Base-by-base conservation (phyloP, 495 filamentous ascomycete species). In the Aspergillus taichungensis region DNA sequence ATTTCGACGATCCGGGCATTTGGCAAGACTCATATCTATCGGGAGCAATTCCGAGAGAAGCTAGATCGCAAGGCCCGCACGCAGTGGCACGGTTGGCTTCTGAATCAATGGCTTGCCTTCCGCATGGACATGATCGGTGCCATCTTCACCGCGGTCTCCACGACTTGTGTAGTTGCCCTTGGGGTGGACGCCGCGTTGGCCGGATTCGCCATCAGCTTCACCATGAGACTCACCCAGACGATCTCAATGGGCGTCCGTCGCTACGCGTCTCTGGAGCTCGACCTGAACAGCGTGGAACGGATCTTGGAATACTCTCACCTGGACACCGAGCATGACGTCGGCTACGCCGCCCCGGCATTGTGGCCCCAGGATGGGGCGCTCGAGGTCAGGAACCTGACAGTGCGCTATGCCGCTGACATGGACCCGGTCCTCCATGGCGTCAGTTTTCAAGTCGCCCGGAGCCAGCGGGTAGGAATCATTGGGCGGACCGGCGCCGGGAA, bases 221-320 rank as follows among this genome's bases (percentile, higher is more conserved):
- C 48, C 27, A 46, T 51, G 5, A 18, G 31, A 11, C 29, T 31
- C 28, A 62, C 69, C 8, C 41, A 24, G 18, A 24, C 69, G n/a
- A 54, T 64, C 13, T 69, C 50, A 0, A 47, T 45, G 8, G 48
- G 64, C 6, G 50, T 73, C 8, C 56, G 63, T 13, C 34, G 49
- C 12, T 56, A 69, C 45, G 56, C 72, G 0, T 60, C 57, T 27
- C 52, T 69, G 1, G 84, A 88, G 53, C 61, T 87, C 5, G 75
- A 79, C 48, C 84, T 88, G 79, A 87, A 87, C 44, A 73, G 79
- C 13, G 77, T 79, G 3, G 84, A 88, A 59, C 66, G 84, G 29
- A 78, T 88, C 34, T 66, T 86, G 6, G 84, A 88, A 58, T 88
- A 86, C 53, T 72, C 77, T 1, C 71, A 78, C 11, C 54, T 87